phyloP scores from a whole-genome alignment of 805 yeast genomes.

The Candida tallmaniae region DNA sequence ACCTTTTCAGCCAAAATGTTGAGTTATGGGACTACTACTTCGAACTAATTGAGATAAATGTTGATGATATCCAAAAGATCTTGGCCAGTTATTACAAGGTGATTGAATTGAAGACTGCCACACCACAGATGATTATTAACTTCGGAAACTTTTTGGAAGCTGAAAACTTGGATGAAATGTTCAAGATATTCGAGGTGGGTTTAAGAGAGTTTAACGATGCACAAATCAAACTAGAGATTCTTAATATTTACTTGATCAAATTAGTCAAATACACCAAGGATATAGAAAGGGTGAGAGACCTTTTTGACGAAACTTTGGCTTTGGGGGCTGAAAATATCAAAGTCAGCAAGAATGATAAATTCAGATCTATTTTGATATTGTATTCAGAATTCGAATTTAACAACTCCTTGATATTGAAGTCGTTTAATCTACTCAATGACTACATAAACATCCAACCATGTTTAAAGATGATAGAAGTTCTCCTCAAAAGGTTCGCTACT shows the following conservation, averaged over 20 bases:
- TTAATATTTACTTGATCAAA: conserved; percentile 62
- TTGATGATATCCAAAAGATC: conserved; percentile 20
- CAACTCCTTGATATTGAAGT: conserved; percentile 46
- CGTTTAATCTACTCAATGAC: conserved; percentile 27
- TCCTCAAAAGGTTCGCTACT: conserved; percentile 2
- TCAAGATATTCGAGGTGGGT: conserved; percentile 65
- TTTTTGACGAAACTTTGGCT: conserved; percentile 54
- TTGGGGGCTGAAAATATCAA: conserved; percentile 23
- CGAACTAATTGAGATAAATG: conserved; percentile 60
- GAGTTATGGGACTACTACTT: conserved; percentile 71
- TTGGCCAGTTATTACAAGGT: conserved; percentile 23
- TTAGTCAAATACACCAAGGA: conserved; percentile 25
- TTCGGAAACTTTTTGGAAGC: conserved; percentile 60
- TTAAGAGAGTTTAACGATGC: conserved; percentile 57
- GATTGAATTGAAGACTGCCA: conserved; percentile 53
- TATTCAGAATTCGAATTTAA: conserved; percentile 62
- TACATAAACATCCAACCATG: conserved; percentile 8
- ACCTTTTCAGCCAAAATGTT: conserved; percentile 46
- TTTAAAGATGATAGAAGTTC: conserved; percentile 6
- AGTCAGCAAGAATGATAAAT: conserved; percentile 25
- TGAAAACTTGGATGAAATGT: conserved; percentile 44
- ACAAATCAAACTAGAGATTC: conserved; percentile 53
- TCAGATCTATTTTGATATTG: conserved; percentile 45
- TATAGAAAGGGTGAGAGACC: conserved; percentile 48
- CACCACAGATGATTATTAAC: conserved; percentile 61